Evolutionary conservation across 2,329 filamentous ascomycete species (phyloP).

Genomic region (Xylaria sp.): DNA sequence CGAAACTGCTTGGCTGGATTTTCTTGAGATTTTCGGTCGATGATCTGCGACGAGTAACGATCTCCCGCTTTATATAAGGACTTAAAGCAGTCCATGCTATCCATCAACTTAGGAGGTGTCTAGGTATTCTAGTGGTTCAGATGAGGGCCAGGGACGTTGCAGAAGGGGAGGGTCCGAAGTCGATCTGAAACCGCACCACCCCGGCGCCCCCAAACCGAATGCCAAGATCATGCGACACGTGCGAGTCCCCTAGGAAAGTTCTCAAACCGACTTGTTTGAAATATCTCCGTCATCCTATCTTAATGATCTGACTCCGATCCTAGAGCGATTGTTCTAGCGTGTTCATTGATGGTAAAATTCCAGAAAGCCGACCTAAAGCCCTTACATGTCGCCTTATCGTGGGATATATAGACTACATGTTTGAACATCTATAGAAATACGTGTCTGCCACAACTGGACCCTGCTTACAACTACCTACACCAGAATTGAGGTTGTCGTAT

Average conservation of each 20-base stretch:
- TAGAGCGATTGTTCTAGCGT: constrained; percentile 16
- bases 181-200: constrained; percentile 32
- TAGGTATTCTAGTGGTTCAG: background rate
- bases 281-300: constrained; percentile 24
- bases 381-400: background rate
- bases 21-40: constrained; percentile 29
- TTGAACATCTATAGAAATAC: background rate
- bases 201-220: constrained; percentile 4
- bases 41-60: constrained; percentile 41
- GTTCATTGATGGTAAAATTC: constrained; percentile 6
- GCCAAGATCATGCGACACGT: constrained; percentile 36
- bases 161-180: constrained; percentile 6
- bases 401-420: background rate
- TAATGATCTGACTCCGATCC: constrained; percentile 24
- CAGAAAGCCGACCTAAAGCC: background rate
- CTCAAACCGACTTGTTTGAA: constrained; percentile 36
- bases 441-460: background rate
- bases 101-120: constrained; percentile 7
- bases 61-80: constrained; percentile 42
- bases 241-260: constrained; percentile 19
- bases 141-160: constrained; percentile 12
- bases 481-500: background rate
- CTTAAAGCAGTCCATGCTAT: constrained; percentile 3
- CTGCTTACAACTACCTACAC: background rate
- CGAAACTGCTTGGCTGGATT: constrained; percentile 35